Evolutionary conservation across 2,329 filamentous ascomycete species (phyloP).

Genomic region (Neonectria magnoliae): DNA sequence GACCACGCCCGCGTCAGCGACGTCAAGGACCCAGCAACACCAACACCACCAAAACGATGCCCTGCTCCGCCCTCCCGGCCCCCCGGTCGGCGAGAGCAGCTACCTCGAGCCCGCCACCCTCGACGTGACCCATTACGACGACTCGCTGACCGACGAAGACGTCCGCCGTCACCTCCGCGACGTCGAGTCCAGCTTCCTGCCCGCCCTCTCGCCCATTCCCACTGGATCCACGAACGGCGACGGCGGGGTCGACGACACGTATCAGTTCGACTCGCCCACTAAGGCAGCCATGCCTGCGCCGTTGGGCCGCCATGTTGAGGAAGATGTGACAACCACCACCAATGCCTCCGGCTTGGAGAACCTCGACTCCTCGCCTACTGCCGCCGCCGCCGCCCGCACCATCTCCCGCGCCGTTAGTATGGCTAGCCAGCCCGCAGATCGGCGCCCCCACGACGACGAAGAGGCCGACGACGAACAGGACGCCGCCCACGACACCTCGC

Average conservation of each 20-base stretch:
- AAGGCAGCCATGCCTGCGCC: slow-evolving; percentile 45
- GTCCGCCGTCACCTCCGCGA: slow-evolving; percentile 68
- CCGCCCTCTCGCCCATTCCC: slow-evolving; percentile 65
- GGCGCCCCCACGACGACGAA: slow-evolving; percentile 40
- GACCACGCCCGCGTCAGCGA: slow-evolving; percentile 19
- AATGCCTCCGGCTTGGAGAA: slow-evolving; percentile 63
- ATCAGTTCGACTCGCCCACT: slow-evolving; percentile 62
- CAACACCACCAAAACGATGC: slow-evolving; percentile 17
- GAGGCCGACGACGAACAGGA: slow-evolving; percentile 37
- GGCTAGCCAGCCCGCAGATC: slow-evolving; percentile 47
- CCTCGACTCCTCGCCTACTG: slow-evolving; percentile 66
- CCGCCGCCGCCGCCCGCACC: slow-evolving; percentile 63
- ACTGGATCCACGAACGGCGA: slow-evolving; percentile 51
- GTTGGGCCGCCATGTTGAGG: slow-evolving; percentile 31
- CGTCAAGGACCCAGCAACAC: slow-evolving; percentile 18
- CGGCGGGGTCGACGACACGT: slow-evolving; percentile 64
- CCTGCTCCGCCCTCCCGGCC: slow-evolving; percentile 30
- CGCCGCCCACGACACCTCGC: slow-evolving; percentile 44
- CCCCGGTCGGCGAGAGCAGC: slow-evolving; percentile 50
- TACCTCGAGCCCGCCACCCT: slow-evolving; percentile 54
- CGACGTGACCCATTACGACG: slow-evolving; percentile 50
- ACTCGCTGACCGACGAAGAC: slow-evolving; percentile 63
- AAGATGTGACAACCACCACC: slow-evolving; percentile 48
- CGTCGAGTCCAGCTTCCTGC: slow-evolving; percentile 73
- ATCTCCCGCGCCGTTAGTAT: slow-evolving; percentile 63